Evolutionary conservation across 305 asterid genomes (phyloP).

Genomic region (Fraxinus velutina): DNA sequence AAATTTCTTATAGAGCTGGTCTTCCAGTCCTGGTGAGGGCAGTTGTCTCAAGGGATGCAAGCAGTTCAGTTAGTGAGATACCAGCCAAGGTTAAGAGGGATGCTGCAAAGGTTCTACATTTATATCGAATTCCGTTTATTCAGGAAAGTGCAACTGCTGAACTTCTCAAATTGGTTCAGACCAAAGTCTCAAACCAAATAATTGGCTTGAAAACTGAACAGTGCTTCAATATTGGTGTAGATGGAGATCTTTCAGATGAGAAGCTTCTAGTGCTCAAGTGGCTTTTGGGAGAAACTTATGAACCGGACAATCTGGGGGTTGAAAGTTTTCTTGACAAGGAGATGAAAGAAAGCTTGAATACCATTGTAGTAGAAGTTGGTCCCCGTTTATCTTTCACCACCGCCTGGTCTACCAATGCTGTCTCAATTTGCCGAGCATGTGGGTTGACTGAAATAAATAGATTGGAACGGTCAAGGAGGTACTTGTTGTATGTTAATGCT

Average conservation of each 20-base stretch:
- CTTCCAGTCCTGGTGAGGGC: constrained; percentile 43
- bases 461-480: constrained; percentile 83
- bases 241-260: constrained; percentile 47
- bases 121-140: constrained; percentile 58
- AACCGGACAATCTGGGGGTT: constrained; percentile 66
- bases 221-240: constrained; percentile 75
- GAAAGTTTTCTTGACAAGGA: constrained; percentile 53
- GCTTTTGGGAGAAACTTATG: constrained; percentile 85
- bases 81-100: constrained; percentile 21
- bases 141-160: constrained; percentile 62
- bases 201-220: constrained; percentile 73
- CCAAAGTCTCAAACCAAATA: constrained; percentile 56
- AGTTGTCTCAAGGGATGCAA: constrained; percentile 42
- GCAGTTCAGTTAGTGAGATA: constrained; percentile 31
- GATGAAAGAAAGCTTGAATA: constrained; percentile 20
- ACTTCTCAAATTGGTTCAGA: constrained; percentile 59
- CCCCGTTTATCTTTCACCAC: constrained; percentile 92
- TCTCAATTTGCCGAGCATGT: constrained; percentile 82
- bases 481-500: constrained; percentile 49
- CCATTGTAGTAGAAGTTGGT: constrained; percentile 72
- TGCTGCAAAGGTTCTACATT: constrained; percentile 55
- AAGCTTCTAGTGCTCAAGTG: constrained; percentile 67
- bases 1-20: constrained; percentile 31
- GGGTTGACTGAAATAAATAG: constrained; percentile 70
- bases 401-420: constrained; percentile 96